These are phyloP conservation scores for Bolboschoenus planiculmis DNA, from an alignment of 176 grass and related monocot species.

Conservation along the genomic window DNA sequence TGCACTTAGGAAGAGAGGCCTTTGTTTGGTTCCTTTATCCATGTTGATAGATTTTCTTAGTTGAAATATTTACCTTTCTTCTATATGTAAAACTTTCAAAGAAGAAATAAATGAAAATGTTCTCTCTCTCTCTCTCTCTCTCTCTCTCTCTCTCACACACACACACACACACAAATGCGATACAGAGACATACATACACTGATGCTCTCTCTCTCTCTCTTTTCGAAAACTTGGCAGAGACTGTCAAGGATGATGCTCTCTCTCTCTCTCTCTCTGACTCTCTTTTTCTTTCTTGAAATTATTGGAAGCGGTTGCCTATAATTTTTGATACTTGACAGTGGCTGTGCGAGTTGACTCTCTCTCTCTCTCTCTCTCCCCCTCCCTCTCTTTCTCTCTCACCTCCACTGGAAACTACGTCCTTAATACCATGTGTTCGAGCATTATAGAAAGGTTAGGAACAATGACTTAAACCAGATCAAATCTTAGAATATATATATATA, in stretches of 20 bases:
- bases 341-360: conserved; percentile 6
- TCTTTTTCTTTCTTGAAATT: neutral
- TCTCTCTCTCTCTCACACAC: neutral
- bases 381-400: neutral
- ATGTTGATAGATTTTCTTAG: conserved; percentile 62
- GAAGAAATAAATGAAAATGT: conserved; percentile 9
- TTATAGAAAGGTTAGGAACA: neutral
- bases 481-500: neutral
- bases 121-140: too few species aligned
- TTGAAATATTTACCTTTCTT: conserved; percentile 25
- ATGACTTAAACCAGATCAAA: neutral
- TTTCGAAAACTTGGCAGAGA: too few species aligned
- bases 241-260: too few species aligned
- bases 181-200: neutral
- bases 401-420: neutral
- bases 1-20: conserved; percentile 62
- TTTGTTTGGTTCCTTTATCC: conserved; percentile 78
- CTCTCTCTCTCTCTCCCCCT: neutral
- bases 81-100: neutral
- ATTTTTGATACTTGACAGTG: neutral
- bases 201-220: neutral
- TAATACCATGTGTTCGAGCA: conserved; percentile 3
- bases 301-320: neutral
- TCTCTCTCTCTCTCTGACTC: neutral
- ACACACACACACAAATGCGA: too few species aligned